Conservation (phyloP, 208 protist genomes). For the Leishmania arabica region DNA sequence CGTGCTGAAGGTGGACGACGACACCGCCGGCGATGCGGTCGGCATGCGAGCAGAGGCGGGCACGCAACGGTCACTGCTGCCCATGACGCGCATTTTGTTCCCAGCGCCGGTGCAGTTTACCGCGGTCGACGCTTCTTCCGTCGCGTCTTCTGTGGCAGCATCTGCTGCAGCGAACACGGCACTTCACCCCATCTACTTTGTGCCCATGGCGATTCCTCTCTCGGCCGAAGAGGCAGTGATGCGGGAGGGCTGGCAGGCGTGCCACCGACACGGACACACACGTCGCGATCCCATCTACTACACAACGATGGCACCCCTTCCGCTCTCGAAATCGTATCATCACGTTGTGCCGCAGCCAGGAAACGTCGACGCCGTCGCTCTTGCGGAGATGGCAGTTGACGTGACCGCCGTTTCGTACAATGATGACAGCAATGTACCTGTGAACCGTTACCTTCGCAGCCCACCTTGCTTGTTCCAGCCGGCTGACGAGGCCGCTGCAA, state of each 20-base stretch:
- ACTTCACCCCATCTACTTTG: constrained; percentile 42
- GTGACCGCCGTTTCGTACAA: background rate
- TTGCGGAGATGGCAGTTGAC: background rate
- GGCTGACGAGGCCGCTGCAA: constrained; percentile 35
- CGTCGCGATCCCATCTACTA: constrained; percentile 25
- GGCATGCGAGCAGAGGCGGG: background rate
- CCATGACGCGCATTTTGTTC: constrained; percentile 55
- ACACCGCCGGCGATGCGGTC: background rate
- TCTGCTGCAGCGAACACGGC: background rate
- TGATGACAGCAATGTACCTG: background rate
- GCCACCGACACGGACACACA: constrained; percentile 36
- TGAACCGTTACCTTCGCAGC: constrained; percentile 19
- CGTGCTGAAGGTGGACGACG: constrained; percentile 2
- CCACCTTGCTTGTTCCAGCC: constrained; percentile 43
- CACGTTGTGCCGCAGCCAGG: constrained; percentile 24
- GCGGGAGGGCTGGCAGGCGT: constrained; percentile 28
- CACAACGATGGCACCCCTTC: constrained; percentile 17
- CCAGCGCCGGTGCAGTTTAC: constrained; percentile 24
- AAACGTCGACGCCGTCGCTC: background rate
- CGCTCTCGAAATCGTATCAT: constrained; percentile 25
- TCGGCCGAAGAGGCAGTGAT: constrained; percentile 21
- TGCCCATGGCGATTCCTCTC: constrained; percentile 45
- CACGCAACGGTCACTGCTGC: constrained; percentile 16
- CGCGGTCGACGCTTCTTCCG: background rate
- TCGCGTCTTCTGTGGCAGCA: background rate